A percentile compares a stretch with the other conserved stretches of the same genome.
Conservation (phyloP, 345 rosid genomes). For the Aegle marmelos region DNA sequence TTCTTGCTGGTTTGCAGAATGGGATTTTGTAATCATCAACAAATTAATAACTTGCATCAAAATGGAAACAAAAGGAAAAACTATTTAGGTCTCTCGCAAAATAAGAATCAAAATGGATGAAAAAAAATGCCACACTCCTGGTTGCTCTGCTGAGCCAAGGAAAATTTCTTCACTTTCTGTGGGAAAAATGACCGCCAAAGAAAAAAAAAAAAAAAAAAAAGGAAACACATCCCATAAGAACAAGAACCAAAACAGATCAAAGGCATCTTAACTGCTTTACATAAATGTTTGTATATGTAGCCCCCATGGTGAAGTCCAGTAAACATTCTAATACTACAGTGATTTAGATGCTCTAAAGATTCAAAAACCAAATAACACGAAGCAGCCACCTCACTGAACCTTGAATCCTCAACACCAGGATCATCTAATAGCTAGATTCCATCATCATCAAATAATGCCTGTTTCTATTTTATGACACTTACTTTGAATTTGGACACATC, state of each 20-base stretch:
- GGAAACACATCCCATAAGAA: neutral
- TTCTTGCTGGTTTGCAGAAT: neutral
- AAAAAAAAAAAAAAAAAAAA: neutral
- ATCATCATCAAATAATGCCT: neutral
- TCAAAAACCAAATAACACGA: neutral
- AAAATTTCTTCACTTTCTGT: conserved; percentile 75
- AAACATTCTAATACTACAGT: neutral
- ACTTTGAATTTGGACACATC: neutral
- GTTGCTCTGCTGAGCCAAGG: conserved; percentile 39
- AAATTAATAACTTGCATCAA: neutral
- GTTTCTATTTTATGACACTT: neutral
- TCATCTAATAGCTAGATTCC: neutral
- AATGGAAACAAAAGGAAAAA: neutral
- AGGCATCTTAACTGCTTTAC: neutral
- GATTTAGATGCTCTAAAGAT: neutral
- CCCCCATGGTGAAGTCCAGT: neutral
- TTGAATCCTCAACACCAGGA: neutral
- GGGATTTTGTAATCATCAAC: neutral
- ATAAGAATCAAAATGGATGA: neutral
- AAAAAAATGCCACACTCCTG: too few relatives aligned
- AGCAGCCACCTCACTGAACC: neutral
- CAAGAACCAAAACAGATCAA: neutral
- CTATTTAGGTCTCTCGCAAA: neutral
- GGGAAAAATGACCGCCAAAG: neutral
- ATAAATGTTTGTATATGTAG: neutral